phyloP scores from a whole-genome alignment of 371 early-diverging fungal species.

The Mortierella sp. region DNA sequence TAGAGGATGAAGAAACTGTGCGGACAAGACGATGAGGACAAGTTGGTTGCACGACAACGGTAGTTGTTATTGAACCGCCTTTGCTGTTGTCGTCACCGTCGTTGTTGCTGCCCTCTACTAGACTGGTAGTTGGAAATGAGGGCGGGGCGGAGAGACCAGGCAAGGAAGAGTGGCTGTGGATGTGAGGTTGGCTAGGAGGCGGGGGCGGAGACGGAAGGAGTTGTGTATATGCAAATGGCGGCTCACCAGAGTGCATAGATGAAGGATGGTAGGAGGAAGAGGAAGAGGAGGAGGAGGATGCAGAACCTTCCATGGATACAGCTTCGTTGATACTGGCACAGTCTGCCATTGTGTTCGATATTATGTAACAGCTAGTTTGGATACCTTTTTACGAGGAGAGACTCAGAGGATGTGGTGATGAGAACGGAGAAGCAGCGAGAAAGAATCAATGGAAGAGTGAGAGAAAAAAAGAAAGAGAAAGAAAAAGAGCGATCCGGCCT shows the following conservation, averaged over 20 bases:
- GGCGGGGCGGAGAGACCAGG: background rate
- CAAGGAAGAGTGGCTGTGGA: background rate
- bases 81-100: background rate
- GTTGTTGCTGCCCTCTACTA: background rate
- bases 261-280: background rate
- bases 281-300: constrained; percentile 4
- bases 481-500: background rate
- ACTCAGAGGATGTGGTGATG: background rate
- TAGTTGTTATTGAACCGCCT: background rate
- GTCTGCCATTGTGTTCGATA: no score
- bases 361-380: no score
- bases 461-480: constrained; percentile 1
- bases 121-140: constrained; percentile 3
- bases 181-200: background rate
- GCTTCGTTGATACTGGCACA: background rate
- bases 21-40: constrained; percentile 11
- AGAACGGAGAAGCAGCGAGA: background rate
- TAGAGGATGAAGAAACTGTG: constrained; percentile 24
- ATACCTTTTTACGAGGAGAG: background rate
- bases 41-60: background rate
- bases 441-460: background rate
- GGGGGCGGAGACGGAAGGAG: background rate
- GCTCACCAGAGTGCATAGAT: background rate
- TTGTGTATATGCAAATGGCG: background rate
- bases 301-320: background rate